Evolutionary conservation across 2,329 filamentous ascomycete species (phyloP), one percentile per base, ranked within the genome.

Genomic region (Microdochium trichocladiopsis): DNA sequence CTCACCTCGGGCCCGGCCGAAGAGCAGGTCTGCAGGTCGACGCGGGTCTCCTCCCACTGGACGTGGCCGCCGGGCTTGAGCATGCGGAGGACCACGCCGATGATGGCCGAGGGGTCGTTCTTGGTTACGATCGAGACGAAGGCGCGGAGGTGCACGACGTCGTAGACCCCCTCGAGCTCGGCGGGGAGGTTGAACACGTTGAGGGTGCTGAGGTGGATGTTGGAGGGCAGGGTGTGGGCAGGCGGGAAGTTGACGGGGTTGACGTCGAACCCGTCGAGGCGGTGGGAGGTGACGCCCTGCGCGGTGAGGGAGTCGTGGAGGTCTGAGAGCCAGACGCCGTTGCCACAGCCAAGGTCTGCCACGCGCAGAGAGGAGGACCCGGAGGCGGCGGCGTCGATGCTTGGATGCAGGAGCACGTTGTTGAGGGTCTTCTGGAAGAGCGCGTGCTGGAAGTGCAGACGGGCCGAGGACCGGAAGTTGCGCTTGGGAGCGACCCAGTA

Each of bases 371-470:
- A 36, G 41, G 51, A 45, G 28, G 37, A 55, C 14, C 4, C 8
- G 10, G 43, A 12, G n/a, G 57, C 18, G 12, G 55, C 49, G 2
- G 50, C 47, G 14, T 57, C 43, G 9, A 62, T 43, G 3, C 23
- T 25, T 0, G 58, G 58, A 1, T 63, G 56, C 11, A 66, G 37
- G 25, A 62, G 52, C 6, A 18, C 16, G 36, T 55, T 52, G 18
- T 52, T 56, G 5, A 64, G 51, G 0, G 60, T 63, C 36, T 61
- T 62, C 47, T 64, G 58, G 49, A 51, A 49, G 18, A 64, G 56
- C n/a, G 51, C 51, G 45, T 65, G 63, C 25, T 64, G 61, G 1
- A 65, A 52, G 24, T 63, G 60, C 37, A 64, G 58, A 4, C 59
- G 57, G 1, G 59, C 57, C 0, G 61, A 61, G 5, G 57, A 49